Base-by-base conservation (phyloP, 257 asterid species). In the Solanum clarkiae region DNA sequence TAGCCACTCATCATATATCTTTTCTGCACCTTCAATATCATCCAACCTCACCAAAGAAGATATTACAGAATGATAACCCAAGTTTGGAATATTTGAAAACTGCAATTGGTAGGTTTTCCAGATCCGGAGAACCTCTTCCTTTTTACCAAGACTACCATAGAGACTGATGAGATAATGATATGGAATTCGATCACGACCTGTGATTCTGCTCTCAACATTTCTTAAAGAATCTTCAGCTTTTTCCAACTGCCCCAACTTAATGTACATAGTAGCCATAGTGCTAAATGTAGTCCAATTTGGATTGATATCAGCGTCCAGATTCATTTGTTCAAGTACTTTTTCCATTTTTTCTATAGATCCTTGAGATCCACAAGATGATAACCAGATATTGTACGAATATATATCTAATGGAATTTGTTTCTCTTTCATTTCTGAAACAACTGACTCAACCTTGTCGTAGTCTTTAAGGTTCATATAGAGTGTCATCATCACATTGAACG, bases 221-320 rank as follows among this genome's bases (percentile, higher is more conserved):
- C 84, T 95, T 84, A 97, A 88, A 90, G 88, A 91, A 54, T 87
- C 94, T 60, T 88, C 91, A 40, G 96, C 98, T 88, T 94, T 97
- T 80, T 86, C 92, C 65, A 90, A 14, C 22, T 89, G 85, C 86
- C 92, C 95, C 47, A 84, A 85, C 84, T 89, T 93, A 55, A 94
- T 89, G 82, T 92, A 95, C 88, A 90, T 56, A 6, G 98, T 87
- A 14, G 99, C 98, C 99, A 97, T 88, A 32, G 98, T 93, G 90
- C 98, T 90, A 85, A 86, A 97, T 8, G 99, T 95, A 70, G 95
- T 88, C 99, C 99, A 97, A 83, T 90, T 93, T 77, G 98, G 96
- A 54, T 88, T 90, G 75, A 93, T 86, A 72, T 87, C 11, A 85
- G 89, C 66, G 87, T 93, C 97, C 72, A 87, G 87, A 89, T 92